Evolutionary conservation across 495 filamentous ascomycete species (phyloP), one percentile per base, ranked within the genome.

Genomic region (Pyrenopolyporus hunteri): DNA sequence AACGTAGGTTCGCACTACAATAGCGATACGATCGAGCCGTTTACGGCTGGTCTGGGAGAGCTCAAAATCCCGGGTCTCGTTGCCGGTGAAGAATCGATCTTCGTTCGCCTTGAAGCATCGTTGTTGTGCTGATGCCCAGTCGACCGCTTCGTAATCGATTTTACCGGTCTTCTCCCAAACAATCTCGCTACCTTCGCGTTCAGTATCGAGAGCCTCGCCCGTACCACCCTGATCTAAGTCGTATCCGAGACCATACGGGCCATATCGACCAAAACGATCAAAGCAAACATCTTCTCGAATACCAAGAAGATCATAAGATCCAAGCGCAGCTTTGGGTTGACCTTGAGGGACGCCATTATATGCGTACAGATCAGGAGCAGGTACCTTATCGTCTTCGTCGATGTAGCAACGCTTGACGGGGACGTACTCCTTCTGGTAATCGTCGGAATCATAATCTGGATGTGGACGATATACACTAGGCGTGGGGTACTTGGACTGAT

Each of bases 201-300:
- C 89, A 6, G 89, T 92, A 52, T 92, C 85, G 57, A 92, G 68
- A 17, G 89, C 92, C 23, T 89, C 74, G 7, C 90, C 90, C 9
- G 83, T 82, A 10, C 94, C 94, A 2, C 94, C 94, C 69, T 83
- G 83, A 44, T 84, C 82, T 16, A 80, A 74, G 26, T 81, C 83
- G 68, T 98, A 98, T 31, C 94, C 94, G 29, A 89, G 80, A 0
- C 94, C 94, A 67, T 98, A 98, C 1, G 93, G 87, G 0, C 94
- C 95, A 16, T 95, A 81, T 46, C 93, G 83, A 23, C 94, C 92
- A 73, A 90, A 97, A 1, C 94, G 83, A 57, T 98, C 94, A 72
- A 97, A 98, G 74, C 94, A 98, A 39, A 97, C 79, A 68, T 96
- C 89, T 52, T 94, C 84, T 26, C 84, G 84, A 13, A 97, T 68